Percentiles rank a stretch among this genome's conserved stretches.
Conservation (phyloP, 345 rosid genomes). For the Corchorus capsularis region DNA sequence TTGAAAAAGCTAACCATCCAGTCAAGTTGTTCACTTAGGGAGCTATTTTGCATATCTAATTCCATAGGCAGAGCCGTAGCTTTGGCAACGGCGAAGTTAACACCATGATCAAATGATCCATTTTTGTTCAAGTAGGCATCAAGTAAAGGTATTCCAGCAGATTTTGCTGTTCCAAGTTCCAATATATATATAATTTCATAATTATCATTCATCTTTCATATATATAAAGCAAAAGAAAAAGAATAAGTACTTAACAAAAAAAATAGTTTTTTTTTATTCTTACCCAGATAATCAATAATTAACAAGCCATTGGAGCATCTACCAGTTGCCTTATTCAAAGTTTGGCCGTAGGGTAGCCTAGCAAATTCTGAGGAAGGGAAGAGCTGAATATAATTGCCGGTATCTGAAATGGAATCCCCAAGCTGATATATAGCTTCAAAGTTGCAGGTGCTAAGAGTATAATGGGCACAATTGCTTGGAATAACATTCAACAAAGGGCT, state of each 20-base stretch:
- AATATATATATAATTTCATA: too few relatives aligned
- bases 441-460: neutral
- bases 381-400: neutral
- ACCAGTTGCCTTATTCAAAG: neutral
- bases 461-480: neutral
- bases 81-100: neutral
- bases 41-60: too few relatives aligned
- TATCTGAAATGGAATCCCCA: neutral
- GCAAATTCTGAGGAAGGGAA: neutral
- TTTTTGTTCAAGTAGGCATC: neutral
- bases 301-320: neutral
- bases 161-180: too few relatives aligned
- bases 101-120: too few relatives aligned
- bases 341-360: neutral
- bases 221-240: too few relatives aligned
- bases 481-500: neutral
- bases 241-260: neutral
- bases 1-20: neutral
- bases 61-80: neutral
- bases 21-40: neutral
- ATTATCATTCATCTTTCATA: too few relatives aligned
- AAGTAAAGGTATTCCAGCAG: neutral
- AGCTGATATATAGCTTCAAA: neutral
- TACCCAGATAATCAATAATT: neutral
- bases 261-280: neutral